Evolutionary conservation across 768 basidiomycete genomes (phyloP).

Genomic region (Hemileccinum impolitum): DNA sequence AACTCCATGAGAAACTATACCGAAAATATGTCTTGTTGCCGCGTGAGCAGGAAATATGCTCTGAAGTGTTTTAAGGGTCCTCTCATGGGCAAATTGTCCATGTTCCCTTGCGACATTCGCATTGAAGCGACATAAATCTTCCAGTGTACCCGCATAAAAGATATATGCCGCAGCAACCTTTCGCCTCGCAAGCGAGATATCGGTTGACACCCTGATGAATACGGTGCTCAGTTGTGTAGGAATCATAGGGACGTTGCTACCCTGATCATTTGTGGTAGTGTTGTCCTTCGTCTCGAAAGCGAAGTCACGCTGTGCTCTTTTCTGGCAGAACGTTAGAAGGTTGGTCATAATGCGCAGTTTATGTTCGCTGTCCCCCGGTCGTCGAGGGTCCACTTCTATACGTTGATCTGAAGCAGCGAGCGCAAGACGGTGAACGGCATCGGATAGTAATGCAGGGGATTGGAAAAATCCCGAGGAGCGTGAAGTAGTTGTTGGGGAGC

Average conservation of each 20-base stretch:
- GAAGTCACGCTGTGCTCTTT: conserved; percentile 35
- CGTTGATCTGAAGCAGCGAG: conserved; percentile 58
- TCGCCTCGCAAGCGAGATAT: conserved; percentile 46
- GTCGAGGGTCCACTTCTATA: conserved; percentile 39
- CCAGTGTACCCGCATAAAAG: conserved; percentile 41
- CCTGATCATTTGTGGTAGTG: conserved; percentile 12
- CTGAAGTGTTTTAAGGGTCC: conserved; percentile 57
- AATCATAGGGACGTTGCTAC: conserved; percentile 16
- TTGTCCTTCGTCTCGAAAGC: conserved; percentile 42
- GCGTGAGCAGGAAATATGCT: conserved; percentile 41
- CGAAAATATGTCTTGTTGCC: conserved; percentile 23
- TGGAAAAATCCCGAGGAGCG: conserved; percentile 42
- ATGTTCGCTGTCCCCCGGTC: conserved; percentile 50
- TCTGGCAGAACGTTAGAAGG: conserved; percentile 58
- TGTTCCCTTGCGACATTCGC: conserved; percentile 53
- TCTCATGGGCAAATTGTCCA: conserved; percentile 67
- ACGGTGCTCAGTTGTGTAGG: conserved; percentile 55
- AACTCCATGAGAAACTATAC: conserved; percentile 33
- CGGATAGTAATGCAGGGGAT: conserved; percentile 67
- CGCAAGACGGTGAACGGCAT: conserved; percentile 65
- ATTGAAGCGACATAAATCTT: conserved; percentile 56
- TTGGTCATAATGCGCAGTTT: conserved; percentile 79
- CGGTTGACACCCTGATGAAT: conserved; percentile 50
- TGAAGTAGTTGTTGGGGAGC: conserved; percentile 38
- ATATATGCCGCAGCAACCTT: conserved; percentile 63